These are phyloP conservation scores for Boletus edulis DNA, from an alignment of 768 basidiomycete species.

Conservation along the genomic window DNA sequence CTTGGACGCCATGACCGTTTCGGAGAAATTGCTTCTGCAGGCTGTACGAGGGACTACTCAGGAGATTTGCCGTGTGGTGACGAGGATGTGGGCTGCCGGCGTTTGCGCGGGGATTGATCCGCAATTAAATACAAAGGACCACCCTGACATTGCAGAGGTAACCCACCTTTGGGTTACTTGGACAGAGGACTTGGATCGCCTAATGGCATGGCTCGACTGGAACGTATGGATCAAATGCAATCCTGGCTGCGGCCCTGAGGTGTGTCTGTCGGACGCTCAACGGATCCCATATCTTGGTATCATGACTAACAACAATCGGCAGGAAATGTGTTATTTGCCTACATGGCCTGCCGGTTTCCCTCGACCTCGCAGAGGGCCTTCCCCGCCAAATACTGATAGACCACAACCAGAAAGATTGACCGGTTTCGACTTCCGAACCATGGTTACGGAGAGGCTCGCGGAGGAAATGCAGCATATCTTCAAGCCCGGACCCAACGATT, in stretches of 20 bases:
- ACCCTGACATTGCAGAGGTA: neutral
- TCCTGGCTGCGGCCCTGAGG: slow-evolving; percentile 46
- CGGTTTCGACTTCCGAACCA: neutral
- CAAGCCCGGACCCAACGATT: slow-evolving; percentile 5
- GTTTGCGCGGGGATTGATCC: slow-evolving; percentile 17
- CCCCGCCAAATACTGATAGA: neutral
- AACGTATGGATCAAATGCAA: slow-evolving; percentile 46
- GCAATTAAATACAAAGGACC: neutral
- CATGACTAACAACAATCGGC: neutral
- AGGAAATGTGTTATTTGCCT: slow-evolving; percentile 30
- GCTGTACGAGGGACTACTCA: slow-evolving; percentile 33
- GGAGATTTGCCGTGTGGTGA: slow-evolving; percentile 47
- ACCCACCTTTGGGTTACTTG: slow-evolving; percentile 28
- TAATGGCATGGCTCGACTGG: slow-evolving; percentile 57
- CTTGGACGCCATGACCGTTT: slow-evolving; percentile 19
- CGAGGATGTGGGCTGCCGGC: slow-evolving; percentile 48
- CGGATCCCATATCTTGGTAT: no score
- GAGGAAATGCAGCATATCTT: neutral
- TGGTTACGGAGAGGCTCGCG: neutral
- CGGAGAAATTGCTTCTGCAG: slow-evolving; percentile 28
- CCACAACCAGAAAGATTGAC: neutral
- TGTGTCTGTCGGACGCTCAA: slow-evolving; percentile 20
- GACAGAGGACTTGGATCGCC: slow-evolving; percentile 30
- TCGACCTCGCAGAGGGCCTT: neutral
- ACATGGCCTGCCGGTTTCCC: slow-evolving; percentile 22